Conservation (phyloP, 306 rosid species). For the Casuarina equisetifolia region DNA sequence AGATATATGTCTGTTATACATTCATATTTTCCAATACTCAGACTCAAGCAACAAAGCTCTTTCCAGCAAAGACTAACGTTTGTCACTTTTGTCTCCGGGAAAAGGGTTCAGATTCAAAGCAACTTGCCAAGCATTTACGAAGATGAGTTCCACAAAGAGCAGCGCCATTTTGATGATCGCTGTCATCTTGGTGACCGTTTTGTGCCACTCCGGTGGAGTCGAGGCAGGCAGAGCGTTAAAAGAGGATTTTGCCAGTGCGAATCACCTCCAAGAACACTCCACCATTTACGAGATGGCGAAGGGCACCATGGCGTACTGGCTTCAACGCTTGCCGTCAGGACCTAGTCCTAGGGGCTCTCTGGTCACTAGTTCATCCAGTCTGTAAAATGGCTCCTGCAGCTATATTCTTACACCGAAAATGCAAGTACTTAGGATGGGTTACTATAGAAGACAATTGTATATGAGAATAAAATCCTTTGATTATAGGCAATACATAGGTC, state of each 20-base stretch:
- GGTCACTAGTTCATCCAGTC: conserved; percentile 35
- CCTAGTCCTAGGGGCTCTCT: conserved; percentile 56
- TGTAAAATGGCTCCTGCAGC: no score
- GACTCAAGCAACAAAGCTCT: no score
- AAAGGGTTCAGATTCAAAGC: not conserved
- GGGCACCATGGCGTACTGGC: conserved; percentile 38
- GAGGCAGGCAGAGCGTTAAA: conserved; percentile 40
- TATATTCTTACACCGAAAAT: no score
- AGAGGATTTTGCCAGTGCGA: conserved; percentile 25
- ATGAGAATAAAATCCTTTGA: no score
- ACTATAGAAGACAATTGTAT: no score
- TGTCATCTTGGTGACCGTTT: not conserved
- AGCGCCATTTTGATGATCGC: not conserved
- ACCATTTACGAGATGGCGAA: conserved; percentile 34
- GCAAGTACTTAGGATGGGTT: no score
- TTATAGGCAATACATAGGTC: no score
- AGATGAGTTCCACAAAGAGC: not conserved
- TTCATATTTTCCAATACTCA: no score
- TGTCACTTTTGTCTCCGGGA: no score
- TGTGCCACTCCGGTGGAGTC: conserved; percentile 5
- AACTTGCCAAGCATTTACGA: not conserved
- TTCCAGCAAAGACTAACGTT: no score
- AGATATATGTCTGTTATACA: no score
- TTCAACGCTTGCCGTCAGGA: conserved; percentile 52
- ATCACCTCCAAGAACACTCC: conserved; percentile 27